Percentiles rank a stretch among this genome's conserved stretches.
Evolutionary conservation across 495 filamentous ascomycete species (phyloP).

Genomic region (Barbatosphaeria neglecta): DNA sequence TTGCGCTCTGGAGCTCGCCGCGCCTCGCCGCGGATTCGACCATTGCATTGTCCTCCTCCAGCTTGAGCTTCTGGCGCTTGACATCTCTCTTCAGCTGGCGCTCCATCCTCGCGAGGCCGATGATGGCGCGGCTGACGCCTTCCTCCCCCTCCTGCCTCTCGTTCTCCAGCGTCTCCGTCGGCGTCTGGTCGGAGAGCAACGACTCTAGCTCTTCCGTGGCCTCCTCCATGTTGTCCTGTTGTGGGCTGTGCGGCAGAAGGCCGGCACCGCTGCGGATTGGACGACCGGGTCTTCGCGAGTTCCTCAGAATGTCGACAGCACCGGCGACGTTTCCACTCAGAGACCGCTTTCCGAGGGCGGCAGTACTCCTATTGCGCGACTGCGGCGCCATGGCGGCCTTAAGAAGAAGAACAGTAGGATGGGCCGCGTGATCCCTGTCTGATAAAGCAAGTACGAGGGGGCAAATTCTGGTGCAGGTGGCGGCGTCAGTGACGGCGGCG

Average conservation of each 20-base stretch:
- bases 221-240: neutral
- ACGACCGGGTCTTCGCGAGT: too few species aligned
- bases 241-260: neutral
- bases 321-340: too few species aligned
- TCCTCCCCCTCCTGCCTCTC: conserved; percentile 3
- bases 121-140: conserved; percentile 14
- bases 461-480: neutral
- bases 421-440: neutral
- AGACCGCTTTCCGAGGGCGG: neutral
- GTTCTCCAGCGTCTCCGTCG: neutral
- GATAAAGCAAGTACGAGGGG: neutral
- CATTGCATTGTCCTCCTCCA: conserved; percentile 7
- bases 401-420: neutral
- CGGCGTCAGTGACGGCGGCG: too few species aligned
- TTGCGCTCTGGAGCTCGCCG: neutral
- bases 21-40: neutral
- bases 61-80: conserved; percentile 16
- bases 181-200: neutral
- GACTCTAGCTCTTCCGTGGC: neutral
- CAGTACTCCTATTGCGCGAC: neutral
- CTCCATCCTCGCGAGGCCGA: conserved; percentile 18
- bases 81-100: conserved; percentile 10
- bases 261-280: neutral
- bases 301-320: too few species aligned
- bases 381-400: neutral